Percentiles rank a stretch among this genome's conserved stretches.
phyloP scores from a whole-genome alignment of 192 early-diverging fungal species.

The Geranomyces variabilis region DNA sequence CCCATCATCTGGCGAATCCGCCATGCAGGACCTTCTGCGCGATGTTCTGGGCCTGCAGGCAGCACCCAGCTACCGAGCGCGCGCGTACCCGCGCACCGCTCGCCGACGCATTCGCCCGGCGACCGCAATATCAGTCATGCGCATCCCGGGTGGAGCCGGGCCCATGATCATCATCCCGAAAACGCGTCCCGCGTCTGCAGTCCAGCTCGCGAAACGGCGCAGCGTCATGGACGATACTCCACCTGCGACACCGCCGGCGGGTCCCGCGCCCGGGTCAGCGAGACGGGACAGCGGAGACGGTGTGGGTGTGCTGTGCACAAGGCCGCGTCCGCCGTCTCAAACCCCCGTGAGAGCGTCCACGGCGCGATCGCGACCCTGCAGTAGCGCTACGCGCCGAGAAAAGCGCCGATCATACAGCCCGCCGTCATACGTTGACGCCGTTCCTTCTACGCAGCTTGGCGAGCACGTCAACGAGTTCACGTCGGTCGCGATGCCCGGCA shows the following conservation, averaged over 20 bases:
- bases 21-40: conserved; percentile 20
- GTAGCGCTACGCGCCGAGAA: not conserved
- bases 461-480: conserved; percentile 32
- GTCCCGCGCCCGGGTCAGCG: not conserved
- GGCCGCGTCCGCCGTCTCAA: not conserved
- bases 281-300: not conserved
- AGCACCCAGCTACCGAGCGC: conserved; percentile 1
- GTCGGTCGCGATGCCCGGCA: conserved; percentile 6
- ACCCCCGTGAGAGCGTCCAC: not conserved
- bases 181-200: conserved; percentile 53
- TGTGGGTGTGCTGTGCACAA: conserved; percentile 1
- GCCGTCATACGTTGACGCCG: not conserved
- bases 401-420: conserved; percentile 1
- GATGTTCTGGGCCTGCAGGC: conserved; percentile 20
- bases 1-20: conserved; percentile 31
- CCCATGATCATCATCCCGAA: conserved; percentile 56
- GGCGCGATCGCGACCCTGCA: not conserved
- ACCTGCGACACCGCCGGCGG: conserved; percentile 12
- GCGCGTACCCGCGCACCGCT: conserved; percentile 25
- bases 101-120: conserved; percentile 47
- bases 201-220: conserved; percentile 31
- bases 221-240: conserved; percentile 37
- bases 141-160: conserved; percentile 42
- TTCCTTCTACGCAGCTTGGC: not conserved
- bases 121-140: conserved; percentile 62